Base-by-base conservation (phyloP, 1,139 yeast genomes). In the Protomyces inouyei region DNA sequence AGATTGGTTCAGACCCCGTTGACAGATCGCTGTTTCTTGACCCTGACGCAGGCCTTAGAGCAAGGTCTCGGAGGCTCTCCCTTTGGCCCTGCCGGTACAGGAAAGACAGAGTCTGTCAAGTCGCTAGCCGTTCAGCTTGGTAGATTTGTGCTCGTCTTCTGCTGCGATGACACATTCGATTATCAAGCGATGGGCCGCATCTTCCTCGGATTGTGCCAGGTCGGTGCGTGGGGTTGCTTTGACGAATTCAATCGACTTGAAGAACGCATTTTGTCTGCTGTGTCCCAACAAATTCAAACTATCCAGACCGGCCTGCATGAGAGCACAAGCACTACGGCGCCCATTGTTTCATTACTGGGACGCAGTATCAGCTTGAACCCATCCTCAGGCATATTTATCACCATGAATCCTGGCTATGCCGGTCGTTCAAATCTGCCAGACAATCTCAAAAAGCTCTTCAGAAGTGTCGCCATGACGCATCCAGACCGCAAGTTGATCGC, bases 151-250 rank as follows among this genome's bases (percentile, higher is more conserved):
- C 74, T 88, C 10, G 96, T 92, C 0, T 92, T 93, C 73, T 86
- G 90, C 73, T 93, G 98, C 76, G 98, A 93, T 71, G 96, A 92
- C 65, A 77, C 88, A 0, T 93, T 90, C 77, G 96, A 92, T 71
- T 88, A 82, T 72, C 87, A 83, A 66, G 83, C 96, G 0, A 87
- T 92, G 77, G 85, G 90, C 10, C 77, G 98, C 60, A 83, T 92
- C 43, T 77, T 93, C 55, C 73, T 84, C 18, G 98, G 98, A 61
- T 79, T 91, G n/a, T 86, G 95, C 68, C 85, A 85, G 69, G 84
- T 91, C 4, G 97, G 97, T 0, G 87, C 91, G 0, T 92, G 97
- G 97, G 96, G 93, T 3, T 92, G 98, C 73, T 93, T 93, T 76
- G 98, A 93, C 74, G 98, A 93, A 73, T 92, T 93, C 72, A 93